These are phyloP conservation scores for Cyberlindnera samutprakarnensis DNA, from an alignment of 805 yeast genomes.

Conservation along the genomic window DNA sequence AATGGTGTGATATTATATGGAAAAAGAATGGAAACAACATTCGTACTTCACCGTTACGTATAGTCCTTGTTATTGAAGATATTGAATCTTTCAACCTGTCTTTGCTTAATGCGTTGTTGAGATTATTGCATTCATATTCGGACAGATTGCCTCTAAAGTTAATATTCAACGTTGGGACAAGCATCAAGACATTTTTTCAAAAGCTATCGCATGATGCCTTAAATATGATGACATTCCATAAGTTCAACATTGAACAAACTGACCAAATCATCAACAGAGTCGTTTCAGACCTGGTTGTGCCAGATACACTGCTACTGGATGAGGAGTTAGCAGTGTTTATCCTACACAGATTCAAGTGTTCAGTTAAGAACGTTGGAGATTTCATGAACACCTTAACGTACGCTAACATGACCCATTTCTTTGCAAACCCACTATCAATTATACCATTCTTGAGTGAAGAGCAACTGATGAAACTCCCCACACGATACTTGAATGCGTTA, in stretches of 20 bases:
- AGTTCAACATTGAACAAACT: constrained; percentile 20
- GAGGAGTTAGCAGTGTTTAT: constrained; percentile 14
- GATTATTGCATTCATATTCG: constrained; percentile 10
- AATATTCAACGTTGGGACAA: constrained; percentile 19
- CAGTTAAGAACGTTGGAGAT: constrained; percentile 19
- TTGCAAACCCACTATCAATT: constrained; percentile 15
- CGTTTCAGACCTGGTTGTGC: constrained; percentile 14
- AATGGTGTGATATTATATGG: constrained; percentile 16
- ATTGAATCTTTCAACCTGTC: constrained; percentile 18
- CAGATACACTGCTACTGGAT: constrained; percentile 14
- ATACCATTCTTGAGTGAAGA: constrained; percentile 7
- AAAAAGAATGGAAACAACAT: constrained; percentile 2
- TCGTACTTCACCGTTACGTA: constrained; percentile 7
- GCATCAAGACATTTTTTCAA: constrained; percentile 11
- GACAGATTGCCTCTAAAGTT: constrained; percentile 18
- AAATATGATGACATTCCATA: constrained; percentile 9
- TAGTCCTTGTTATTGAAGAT: constrained; percentile 20
- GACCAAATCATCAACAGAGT: constrained; percentile 17
- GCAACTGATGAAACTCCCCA: constrained; percentile 1
- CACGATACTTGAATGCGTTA: constrained; percentile 18
- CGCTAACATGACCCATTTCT: constrained; percentile 20
- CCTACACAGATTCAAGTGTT: constrained; percentile 15
- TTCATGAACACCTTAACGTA: constrained; percentile 17
- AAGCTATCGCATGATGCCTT: constrained; percentile 13
- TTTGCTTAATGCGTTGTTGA: constrained; percentile 14